Evolutionary conservation across 495 filamentous ascomycete genomes (phyloP).

Genomic region (Penicillium cinerascens): DNA sequence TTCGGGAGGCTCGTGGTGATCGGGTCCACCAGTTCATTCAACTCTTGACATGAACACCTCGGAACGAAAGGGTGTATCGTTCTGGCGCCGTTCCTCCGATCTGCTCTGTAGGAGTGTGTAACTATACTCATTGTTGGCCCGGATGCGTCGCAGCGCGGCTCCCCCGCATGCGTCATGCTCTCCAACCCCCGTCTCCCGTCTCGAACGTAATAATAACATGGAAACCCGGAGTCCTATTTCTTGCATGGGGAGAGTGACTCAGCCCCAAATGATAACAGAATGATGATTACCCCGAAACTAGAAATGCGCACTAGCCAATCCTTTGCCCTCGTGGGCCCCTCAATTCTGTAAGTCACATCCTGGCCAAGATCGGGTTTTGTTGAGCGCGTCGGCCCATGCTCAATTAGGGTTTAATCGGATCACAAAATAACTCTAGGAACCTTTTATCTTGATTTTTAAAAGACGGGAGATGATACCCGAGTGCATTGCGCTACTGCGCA

Average conservation of each 20-base stretch:
- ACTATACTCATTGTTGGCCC: not conserved
- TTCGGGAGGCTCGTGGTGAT: slow-evolving; percentile 1
- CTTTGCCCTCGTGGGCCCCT: slow-evolving; percentile 10
- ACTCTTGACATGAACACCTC: not conserved
- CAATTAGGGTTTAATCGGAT: not conserved
- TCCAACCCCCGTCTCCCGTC: slow-evolving; percentile 5
- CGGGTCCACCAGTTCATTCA: slow-evolving; percentile 8
- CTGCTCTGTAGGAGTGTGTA: too few relatives aligned
- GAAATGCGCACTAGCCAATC: slow-evolving; percentile 6
- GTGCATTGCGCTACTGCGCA: not conserved
- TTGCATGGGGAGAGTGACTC: not conserved
- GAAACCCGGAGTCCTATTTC: too few relatives aligned
- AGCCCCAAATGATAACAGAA: not conserved
- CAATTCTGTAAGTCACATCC: not conserved
- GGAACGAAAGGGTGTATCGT: too few relatives aligned
- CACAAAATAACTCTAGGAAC: not conserved
- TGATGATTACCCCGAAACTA: too few relatives aligned
- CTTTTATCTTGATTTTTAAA: not conserved
- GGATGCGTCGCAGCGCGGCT: slow-evolving; percentile 3
- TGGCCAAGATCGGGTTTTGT: not conserved
- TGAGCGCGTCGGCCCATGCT: not conserved
- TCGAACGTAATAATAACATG: not conserved
- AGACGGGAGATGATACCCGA: not conserved
- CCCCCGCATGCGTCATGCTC: slow-evolving; percentile 14
- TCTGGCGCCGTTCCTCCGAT: not conserved